These are phyloP conservation scores for Monosporozyma aquatica DNA, from an alignment of 805 yeast genomes.

Conservation along the genomic window DNA sequence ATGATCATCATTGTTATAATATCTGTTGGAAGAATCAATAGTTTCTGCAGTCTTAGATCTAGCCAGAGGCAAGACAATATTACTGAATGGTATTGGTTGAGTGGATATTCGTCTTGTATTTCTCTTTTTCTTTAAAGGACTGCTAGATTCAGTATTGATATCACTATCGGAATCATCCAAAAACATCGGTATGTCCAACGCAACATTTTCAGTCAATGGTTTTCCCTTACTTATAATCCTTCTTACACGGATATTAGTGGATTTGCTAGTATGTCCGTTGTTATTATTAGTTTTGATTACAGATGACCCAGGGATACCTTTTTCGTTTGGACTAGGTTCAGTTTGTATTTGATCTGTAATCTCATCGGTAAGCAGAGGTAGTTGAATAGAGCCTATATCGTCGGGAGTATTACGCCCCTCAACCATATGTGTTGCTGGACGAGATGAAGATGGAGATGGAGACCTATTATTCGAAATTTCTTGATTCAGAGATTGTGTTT, in stretches of 20 bases:
- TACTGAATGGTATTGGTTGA: background rate
- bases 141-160: background rate
- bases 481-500: too few species aligned
- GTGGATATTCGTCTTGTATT: background rate
- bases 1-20: background rate
- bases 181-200: slow-evolving; percentile 11
- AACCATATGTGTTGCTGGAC: too few species aligned
- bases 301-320: too few species aligned
- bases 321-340: too few species aligned
- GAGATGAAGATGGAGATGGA: too few species aligned
- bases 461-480: too few species aligned
- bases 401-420: too few species aligned
- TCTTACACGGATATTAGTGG: background rate
- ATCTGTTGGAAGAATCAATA: background rate
- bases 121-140: slow-evolving; percentile 1
- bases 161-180: slow-evolving; percentile 8
- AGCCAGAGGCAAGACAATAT: slow-evolving; percentile 1
- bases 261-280: background rate
- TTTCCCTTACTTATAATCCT: background rate
- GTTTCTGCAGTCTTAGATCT: slow-evolving; percentile 6
- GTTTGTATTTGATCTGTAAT: too few species aligned
- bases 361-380: too few species aligned
- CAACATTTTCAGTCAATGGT: slow-evolving; percentile 5
- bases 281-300: too few species aligned
- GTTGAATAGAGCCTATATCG: too few species aligned